A percentile compares a stretch with the other conserved stretches of the same genome.
Conservation (phyloP, 106 monocot species). For the Cymbidium sinense region DNA sequence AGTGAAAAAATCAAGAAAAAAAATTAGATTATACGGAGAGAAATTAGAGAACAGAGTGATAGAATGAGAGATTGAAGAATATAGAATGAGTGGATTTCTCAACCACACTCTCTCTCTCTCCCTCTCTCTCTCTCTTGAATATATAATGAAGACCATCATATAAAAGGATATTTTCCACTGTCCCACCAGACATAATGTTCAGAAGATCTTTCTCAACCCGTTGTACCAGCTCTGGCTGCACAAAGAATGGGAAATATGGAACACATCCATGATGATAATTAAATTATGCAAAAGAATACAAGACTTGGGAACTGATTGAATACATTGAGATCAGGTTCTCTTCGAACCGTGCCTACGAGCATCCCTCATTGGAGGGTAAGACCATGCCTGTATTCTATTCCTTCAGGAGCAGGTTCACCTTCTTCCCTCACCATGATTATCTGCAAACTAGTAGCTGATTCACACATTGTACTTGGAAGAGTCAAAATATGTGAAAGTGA, state of each 20-base stretch:
- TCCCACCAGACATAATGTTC: slow-evolving; percentile 51
- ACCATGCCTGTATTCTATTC: slow-evolving; percentile 80
- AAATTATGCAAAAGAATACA: neutral
- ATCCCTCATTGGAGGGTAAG: slow-evolving; percentile 97
- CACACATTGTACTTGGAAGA: neutral
- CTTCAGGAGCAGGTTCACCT: slow-evolving; percentile 76
- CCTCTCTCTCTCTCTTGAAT: neutral
- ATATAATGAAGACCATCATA: neutral
- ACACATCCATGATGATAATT: neutral
- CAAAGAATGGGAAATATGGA: slow-evolving; percentile 3
- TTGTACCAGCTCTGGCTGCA: slow-evolving; percentile 84
- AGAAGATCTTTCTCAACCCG: slow-evolving; percentile 71
- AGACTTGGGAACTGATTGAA: neutral
- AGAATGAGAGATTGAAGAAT: neutral
- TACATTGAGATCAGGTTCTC: slow-evolving; percentile 98
- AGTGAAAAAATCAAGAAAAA: neutral
- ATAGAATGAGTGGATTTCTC: neutral
- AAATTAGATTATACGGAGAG: neutral
- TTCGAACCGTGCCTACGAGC: slow-evolving; percentile 79
- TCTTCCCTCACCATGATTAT: slow-evolving; percentile 91
- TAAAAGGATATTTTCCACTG: slow-evolving; percentile 48
- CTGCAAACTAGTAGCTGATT: slow-evolving; percentile 22
- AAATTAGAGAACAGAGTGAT: neutral
- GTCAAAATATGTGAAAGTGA: neutral
- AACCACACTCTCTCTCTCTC: neutral